These are phyloP conservation scores for Alloteropsis angusta DNA, from an alignment of 202 grass and related monocot genomes.

Conservation along the genomic window DNA sequence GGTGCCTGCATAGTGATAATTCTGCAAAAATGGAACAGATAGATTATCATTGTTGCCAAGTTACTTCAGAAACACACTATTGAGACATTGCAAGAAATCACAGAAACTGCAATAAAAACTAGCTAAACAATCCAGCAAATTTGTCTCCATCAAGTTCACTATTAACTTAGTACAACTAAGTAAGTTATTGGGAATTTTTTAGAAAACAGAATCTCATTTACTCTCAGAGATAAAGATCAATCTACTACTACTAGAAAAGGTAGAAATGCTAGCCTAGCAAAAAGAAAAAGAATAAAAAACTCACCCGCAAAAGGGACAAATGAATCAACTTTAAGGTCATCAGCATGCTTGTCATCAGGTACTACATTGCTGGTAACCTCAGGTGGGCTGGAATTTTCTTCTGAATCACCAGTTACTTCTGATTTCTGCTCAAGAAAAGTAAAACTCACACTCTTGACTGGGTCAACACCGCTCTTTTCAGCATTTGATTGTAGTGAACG, in stretches of 20 bases:
- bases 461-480: slow-evolving; percentile 36
- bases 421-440: slow-evolving; percentile 32
- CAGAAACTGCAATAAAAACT: slow-evolving; percentile 5
- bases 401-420: slow-evolving; percentile 30
- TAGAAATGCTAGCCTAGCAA: background rate
- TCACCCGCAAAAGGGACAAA: slow-evolving; percentile 55
- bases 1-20: slow-evolving; percentile 79
- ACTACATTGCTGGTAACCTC: slow-evolving; percentile 30
- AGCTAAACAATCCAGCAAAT: background rate
- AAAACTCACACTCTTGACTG: slow-evolving; percentile 29
- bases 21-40: slow-evolving; percentile 50
- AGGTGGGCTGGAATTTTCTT: slow-evolving; percentile 24
- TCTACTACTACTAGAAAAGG: background rate
- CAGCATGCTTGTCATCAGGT: slow-evolving; percentile 14
- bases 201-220: slow-evolving; percentile 15
- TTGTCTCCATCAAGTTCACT: slow-evolving; percentile 12
- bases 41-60: slow-evolving; percentile 4
- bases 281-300: slow-evolving; percentile 20
- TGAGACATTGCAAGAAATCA: background rate
- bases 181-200: slow-evolving; percentile 1
- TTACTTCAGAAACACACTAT: background rate
- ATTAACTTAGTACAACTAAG: slow-evolving; percentile 3
- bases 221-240: slow-evolving; percentile 15
- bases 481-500: slow-evolving; percentile 37
- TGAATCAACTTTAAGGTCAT: slow-evolving; percentile 34